A percentile compares a stretch with the other conserved stretches of the same genome.
Evolutionary conservation across 2,329 filamentous ascomycete species (phyloP).

Genomic region (Diaporthe ilicicola): DNA sequence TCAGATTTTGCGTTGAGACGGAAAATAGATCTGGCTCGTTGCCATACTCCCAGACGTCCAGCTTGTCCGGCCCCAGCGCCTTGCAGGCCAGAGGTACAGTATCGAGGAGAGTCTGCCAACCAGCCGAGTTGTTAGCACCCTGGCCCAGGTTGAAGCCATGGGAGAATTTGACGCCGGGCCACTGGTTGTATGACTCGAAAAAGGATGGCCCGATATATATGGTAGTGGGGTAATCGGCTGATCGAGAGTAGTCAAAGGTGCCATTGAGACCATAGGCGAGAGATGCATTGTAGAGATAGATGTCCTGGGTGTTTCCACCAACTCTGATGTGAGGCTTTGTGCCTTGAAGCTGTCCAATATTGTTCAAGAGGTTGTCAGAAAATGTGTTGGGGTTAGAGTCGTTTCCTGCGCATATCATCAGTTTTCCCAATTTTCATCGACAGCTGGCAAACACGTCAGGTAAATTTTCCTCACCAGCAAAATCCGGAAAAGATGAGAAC

Average conservation of each 20-base stretch:
- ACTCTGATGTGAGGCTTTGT: slow-evolving; percentile 69
- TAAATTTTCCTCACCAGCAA: slow-evolving; percentile 36
- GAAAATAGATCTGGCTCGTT: slow-evolving; percentile 71
- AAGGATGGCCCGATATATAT: slow-evolving; percentile 68
- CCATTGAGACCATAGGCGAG: slow-evolving; percentile 61
- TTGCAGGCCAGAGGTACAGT: slow-evolving; percentile 66
- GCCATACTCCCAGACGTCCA: slow-evolving; percentile 69
- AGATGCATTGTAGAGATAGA: slow-evolving; percentile 65
- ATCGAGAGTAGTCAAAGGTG: slow-evolving; percentile 57
- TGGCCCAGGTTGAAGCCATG: slow-evolving; percentile 70
- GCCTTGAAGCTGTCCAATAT: slow-evolving; percentile 61
- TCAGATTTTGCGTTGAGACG: slow-evolving; percentile 58
- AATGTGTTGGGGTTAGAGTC: slow-evolving; percentile 64
- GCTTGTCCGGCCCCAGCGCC: slow-evolving; percentile 57
- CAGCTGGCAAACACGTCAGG: slow-evolving; percentile 51
- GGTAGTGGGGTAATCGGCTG: slow-evolving; percentile 67
- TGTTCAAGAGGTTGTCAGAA: slow-evolving; percentile 67
- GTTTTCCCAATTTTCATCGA: slow-evolving; percentile 57
- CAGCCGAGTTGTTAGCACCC: slow-evolving; percentile 58
- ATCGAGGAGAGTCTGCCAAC: slow-evolving; percentile 59
- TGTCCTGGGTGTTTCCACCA: slow-evolving; percentile 75
- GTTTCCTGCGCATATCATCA: slow-evolving; percentile 61
- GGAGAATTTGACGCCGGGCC: slow-evolving; percentile 62
- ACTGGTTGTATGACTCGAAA: slow-evolving; percentile 70
- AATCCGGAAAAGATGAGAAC: slow-evolving; percentile 49